Conservation (phyloP, 768 basidiomycete species). For the Tephrocybe sp. region DNA sequence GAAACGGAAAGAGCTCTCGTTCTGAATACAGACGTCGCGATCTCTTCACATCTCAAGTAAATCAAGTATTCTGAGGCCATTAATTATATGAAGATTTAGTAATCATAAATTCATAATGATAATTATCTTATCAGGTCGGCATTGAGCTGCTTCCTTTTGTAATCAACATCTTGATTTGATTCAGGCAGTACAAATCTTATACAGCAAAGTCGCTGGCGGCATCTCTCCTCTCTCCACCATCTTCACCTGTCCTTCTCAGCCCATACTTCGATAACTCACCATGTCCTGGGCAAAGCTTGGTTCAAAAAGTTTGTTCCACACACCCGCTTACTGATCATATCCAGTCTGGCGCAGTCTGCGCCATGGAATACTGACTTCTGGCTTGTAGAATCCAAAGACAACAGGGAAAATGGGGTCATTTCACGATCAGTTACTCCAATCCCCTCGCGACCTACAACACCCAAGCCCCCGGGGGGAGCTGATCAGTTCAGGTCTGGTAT, state of each 20-base stretch:
- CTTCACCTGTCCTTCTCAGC: slow-evolving; percentile 11
- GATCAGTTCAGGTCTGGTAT: slow-evolving; percentile 84
- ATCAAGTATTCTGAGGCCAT: too few species aligned
- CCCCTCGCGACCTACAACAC: slow-evolving; percentile 79
- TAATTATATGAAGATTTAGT: too few species aligned
- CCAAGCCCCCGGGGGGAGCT: slow-evolving; percentile 52
- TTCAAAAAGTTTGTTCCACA: slow-evolving; percentile 37
- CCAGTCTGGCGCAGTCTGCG: neutral
- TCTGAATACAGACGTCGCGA: too few species aligned
- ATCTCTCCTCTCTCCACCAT: slow-evolving; percentile 22
- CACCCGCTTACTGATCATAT: neutral
- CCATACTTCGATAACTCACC: slow-evolving; percentile 15
- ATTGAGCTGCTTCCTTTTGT: slow-evolving; percentile 10
- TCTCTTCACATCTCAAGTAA: too few species aligned
- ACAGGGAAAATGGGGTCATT: slow-evolving; percentile 65
- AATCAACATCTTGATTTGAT: slow-evolving; percentile 13
- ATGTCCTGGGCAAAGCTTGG: slow-evolving; percentile 60
- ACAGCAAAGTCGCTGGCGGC: slow-evolving; percentile 29
- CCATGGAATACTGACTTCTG: neutral
- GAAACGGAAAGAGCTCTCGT: slow-evolving; percentile 5
- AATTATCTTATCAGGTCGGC: slow-evolving; percentile 8
- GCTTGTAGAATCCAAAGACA: slow-evolving; percentile 63
- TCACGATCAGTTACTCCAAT: slow-evolving; percentile 83
- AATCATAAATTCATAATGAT: too few species aligned
- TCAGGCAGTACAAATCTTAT: slow-evolving; percentile 9